phyloP scores from a whole-genome alignment of 2,329 filamentous ascomycete species.

The Laburnicola sp. region DNA sequence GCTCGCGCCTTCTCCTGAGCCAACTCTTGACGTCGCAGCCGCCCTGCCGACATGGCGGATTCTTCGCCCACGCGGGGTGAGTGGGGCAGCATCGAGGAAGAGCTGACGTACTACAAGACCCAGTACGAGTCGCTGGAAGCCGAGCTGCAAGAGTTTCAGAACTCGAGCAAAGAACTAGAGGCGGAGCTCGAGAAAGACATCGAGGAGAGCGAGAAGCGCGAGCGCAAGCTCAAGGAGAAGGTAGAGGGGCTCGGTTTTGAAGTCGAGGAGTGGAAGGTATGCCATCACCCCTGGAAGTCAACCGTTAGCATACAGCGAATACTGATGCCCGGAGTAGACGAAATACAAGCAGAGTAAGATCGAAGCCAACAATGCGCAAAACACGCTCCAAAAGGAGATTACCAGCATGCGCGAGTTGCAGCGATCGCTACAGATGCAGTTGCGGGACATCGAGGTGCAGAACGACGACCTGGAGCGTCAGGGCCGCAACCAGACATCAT shows the following conservation, averaged over 20 bases:
- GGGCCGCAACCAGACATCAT: conserved; percentile 92
- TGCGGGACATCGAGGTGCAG: conserved; percentile 94
- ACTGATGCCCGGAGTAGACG: conserved; percentile 57
- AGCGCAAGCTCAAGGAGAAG: conserved; percentile 82
- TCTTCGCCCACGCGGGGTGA: conserved; percentile 39
- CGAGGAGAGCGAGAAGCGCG: conserved; percentile 90
- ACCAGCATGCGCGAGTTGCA: conserved; percentile 85
- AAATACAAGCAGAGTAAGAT: conserved; percentile 96
- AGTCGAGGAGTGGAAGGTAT: conserved; percentile 97
- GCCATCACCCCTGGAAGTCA: conserved; percentile 28
- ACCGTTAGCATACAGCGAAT: not conserved
- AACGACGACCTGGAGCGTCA: conserved; percentile 99
- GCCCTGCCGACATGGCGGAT: conserved; percentile 31
- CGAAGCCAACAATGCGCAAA: conserved; percentile 84
- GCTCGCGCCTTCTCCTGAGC: conserved; percentile 31
- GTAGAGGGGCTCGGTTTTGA: conserved; percentile 83
- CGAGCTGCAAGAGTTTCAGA: conserved; percentile 90
- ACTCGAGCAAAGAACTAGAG: conserved; percentile 91
- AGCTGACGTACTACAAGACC: conserved; percentile 89
- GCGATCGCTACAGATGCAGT: conserved; percentile 75
- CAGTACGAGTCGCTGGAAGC: conserved; percentile 92
- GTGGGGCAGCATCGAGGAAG: conserved; percentile 62
- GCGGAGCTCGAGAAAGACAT: conserved; percentile 94
- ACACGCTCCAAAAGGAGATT: conserved; percentile 89
- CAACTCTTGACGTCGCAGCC: conserved; percentile 15